These are phyloP conservation scores for Hydrangea macrophylla DNA, from an alignment of 148 eudicot genomes.

Conservation along the genomic window DNA sequence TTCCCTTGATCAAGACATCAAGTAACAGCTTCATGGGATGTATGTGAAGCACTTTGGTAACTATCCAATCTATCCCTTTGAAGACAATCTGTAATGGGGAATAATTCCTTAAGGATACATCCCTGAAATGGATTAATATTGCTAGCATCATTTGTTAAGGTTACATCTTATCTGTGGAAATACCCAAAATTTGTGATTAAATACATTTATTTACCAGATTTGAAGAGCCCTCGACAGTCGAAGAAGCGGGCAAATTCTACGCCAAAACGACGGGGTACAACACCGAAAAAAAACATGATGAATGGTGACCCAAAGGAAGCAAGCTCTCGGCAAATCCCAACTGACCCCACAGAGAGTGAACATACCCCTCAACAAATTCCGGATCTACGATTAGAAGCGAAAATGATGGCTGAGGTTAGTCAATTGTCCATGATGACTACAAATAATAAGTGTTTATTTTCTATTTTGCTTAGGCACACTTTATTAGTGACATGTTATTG, in stretches of 20 bases:
- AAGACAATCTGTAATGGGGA: conserved; percentile 4
- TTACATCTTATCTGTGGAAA: background rate
- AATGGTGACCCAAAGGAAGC: conserved; percentile 34
- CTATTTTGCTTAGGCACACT: background rate
- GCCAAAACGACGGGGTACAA: conserved; percentile 41
- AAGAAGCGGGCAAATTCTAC: conserved; percentile 43
- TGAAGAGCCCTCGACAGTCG: conserved; percentile 44
- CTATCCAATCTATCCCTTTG: background rate
- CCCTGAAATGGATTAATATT: background rate
- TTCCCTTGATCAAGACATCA: background rate
- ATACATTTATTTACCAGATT: conserved; percentile 30
- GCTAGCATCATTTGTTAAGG: background rate
- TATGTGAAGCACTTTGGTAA: background rate
- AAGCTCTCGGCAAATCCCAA: conserved; percentile 25
- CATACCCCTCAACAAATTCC: conserved; percentile 45
- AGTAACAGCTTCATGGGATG: background rate
- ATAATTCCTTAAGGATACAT: background rate
- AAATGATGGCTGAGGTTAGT: conserved; percentile 75
- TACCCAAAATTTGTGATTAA: background rate
- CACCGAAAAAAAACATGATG: conserved; percentile 40
- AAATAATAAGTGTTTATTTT: background rate
- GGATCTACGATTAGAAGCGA: conserved; percentile 77
- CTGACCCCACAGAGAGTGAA: conserved; percentile 26
- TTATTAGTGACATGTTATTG: background rate
- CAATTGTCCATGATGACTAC: conserved; percentile 6